Conservation (phyloP, 768 basidiomycete species). For the Boletus rubescentipes region DNA sequence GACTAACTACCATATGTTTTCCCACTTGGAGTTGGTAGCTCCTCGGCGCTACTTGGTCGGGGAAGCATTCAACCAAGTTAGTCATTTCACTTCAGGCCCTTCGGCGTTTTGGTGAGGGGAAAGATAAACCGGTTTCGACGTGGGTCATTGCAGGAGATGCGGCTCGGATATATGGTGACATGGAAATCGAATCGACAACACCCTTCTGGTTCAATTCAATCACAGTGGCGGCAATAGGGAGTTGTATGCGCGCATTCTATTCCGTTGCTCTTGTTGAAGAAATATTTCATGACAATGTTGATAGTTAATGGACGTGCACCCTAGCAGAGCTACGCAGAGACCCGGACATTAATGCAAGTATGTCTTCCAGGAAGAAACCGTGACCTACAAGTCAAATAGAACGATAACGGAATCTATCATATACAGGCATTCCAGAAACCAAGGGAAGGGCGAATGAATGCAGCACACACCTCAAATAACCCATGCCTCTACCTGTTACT, state of each 20-base stretch:
- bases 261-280: constrained; percentile 62
- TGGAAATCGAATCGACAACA: constrained; percentile 61
- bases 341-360: constrained; percentile 20
- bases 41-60: constrained; percentile 47
- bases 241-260: constrained; percentile 54
- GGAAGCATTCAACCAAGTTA: background rate
- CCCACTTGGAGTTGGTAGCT: constrained; percentile 52
- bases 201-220: constrained; percentile 35
- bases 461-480: constrained; percentile 62
- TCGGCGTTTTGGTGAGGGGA: background rate
- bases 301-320: constrained; percentile 39
- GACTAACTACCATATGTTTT: constrained; percentile 80
- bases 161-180: constrained; percentile 62
- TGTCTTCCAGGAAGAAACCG: constrained; percentile 8
- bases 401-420: constrained; percentile 67
- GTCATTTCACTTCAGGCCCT: constrained; percentile 1
- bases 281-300: constrained; percentile 12
- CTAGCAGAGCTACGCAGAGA: constrained; percentile 54
- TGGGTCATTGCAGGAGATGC: constrained; percentile 48
- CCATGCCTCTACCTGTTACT: constrained; percentile 86
- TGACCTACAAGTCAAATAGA: constrained; percentile 69
- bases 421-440: constrained; percentile 5
- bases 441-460: constrained; percentile 8
- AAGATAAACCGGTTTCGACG: constrained; percentile 33
- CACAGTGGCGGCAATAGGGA: background rate